Conservation (phyloP, 148 eudicot genomes). For the Agrostemma githago region DNA sequence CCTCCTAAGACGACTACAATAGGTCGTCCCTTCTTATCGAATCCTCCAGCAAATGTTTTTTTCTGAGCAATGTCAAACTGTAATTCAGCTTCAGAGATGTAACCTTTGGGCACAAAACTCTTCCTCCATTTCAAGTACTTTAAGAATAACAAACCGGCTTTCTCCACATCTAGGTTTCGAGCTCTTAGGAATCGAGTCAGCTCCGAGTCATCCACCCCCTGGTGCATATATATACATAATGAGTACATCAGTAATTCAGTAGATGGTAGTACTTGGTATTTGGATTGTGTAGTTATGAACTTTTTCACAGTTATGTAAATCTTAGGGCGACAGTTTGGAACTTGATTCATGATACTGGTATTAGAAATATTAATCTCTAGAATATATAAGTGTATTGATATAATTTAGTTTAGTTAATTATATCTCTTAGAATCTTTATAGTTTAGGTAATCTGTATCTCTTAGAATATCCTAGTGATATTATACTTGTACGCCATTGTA, state of each 20-base stretch:
- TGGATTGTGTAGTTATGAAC: too few species aligned
- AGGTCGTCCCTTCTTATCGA: constrained; percentile 65
- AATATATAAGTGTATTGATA: too few species aligned
- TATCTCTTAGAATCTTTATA: too few species aligned
- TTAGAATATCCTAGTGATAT: too few species aligned
- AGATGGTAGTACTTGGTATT: too few species aligned
- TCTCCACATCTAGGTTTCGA: constrained; percentile 63
- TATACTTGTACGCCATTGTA: too few species aligned
- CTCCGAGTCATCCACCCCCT: constrained; percentile 57
- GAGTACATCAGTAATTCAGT: neutral
- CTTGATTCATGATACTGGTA: too few species aligned
- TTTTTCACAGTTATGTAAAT: too few species aligned
- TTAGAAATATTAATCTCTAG: too few species aligned
- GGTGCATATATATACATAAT: constrained; percentile 5
- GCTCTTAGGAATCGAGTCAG: constrained; percentile 79
- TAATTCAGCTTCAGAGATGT: constrained; percentile 49
- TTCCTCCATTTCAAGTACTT: constrained; percentile 64
- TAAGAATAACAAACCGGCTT: constrained; percentile 49
- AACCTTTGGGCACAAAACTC: constrained; percentile 54
- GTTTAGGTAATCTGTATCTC: too few species aligned
- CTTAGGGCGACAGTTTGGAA: too few species aligned
- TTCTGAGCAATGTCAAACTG: constrained; percentile 51
- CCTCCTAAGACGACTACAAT: constrained; percentile 42
- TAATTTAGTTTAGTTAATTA: too few species aligned
- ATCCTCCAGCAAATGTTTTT: constrained; percentile 61